These are phyloP conservation scores for Solanum medicagineum DNA, from an alignment of 257 asterid genomes.

Conservation along the genomic window DNA sequence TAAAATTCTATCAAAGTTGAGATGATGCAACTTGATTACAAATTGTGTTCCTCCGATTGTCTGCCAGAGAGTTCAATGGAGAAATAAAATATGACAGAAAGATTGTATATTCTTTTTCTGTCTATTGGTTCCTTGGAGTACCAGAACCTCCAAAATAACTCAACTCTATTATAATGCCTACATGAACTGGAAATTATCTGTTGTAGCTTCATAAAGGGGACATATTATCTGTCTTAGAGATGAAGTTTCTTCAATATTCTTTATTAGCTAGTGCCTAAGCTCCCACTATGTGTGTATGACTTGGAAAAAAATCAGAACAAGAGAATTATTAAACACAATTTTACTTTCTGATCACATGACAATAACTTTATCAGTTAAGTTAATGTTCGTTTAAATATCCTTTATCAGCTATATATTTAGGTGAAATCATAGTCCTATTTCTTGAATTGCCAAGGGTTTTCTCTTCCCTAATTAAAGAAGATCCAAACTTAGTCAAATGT, in stretches of 20 bases:
- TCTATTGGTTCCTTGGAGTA: slow-evolving; percentile 24
- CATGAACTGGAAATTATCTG: slow-evolving; percentile 14
- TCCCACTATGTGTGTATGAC: not conserved
- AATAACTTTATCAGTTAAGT: not conserved
- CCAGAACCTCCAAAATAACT: slow-evolving; percentile 13
- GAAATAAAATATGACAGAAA: slow-evolving; percentile 12
- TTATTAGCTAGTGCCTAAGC: not conserved
- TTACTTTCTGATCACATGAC: not conserved
- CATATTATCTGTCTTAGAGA: slow-evolving; percentile 16
- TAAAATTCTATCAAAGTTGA: not conserved
- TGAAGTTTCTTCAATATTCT: not conserved
- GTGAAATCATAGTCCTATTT: not conserved
- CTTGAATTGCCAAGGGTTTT: not conserved
- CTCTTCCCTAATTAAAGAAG: not conserved
- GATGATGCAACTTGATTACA: slow-evolving; percentile 10
- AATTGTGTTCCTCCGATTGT: not conserved
- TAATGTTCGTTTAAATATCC: not conserved
- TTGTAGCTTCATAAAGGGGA: slow-evolving; percentile 15
- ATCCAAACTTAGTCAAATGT: not conserved
- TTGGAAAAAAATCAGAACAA: rapidly evolving
- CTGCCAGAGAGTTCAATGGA: slow-evolving; percentile 2
- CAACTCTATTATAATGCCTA: slow-evolving; percentile 10
- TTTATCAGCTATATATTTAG: not conserved
- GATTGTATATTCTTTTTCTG: slow-evolving; percentile 24
- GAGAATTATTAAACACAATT: too few species aligned